Percentiles rank a stretch among this genome's conserved stretches.
Conservation (phyloP, 805 yeast species). For the Kazachstania bromeliacearum region DNA sequence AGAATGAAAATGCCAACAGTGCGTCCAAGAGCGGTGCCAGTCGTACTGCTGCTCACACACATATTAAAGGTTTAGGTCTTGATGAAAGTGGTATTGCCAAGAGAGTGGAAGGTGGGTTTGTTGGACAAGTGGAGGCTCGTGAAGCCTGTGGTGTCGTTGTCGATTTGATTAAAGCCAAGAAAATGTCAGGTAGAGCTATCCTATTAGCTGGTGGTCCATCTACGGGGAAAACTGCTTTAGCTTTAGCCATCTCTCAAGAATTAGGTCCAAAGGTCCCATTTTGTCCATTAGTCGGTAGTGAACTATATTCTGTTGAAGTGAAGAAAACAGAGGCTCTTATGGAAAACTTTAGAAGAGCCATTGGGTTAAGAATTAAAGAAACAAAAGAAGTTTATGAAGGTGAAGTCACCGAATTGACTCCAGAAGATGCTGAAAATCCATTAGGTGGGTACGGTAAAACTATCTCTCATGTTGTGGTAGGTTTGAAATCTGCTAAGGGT, state of each 20-base stretch:
- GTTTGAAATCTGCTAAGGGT: constrained; percentile 86
- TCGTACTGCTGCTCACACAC: constrained; percentile 94
- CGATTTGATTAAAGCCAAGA: constrained; percentile 83
- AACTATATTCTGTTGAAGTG: constrained; percentile 89
- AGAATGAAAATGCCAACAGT: constrained; percentile 44
- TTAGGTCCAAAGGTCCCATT: constrained; percentile 96
- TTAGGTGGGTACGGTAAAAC: constrained; percentile 97
- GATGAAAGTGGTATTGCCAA: constrained; percentile 86
- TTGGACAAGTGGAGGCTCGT: constrained; percentile 62
- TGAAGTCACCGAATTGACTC: constrained; percentile 90
- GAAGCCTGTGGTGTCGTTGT: constrained; percentile 94
- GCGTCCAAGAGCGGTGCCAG: constrained; percentile 13
- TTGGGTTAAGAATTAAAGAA: constrained; percentile 91
- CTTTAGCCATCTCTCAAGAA: constrained; percentile 91
- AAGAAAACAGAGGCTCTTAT: constrained; percentile 92
- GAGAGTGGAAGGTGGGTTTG: constrained; percentile 76
- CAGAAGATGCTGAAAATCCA: constrained; percentile 94
- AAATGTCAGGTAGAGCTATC: constrained; percentile 93
- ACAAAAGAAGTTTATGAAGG: constrained; percentile 97
- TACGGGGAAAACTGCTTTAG: constrained; percentile 96
- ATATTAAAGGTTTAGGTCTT: constrained; percentile 87
- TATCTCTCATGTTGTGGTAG: constrained; percentile 86
- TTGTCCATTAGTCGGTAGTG: constrained; percentile 94
- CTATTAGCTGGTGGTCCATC: constrained; percentile 96
- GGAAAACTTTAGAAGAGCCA: constrained; percentile 95